These are phyloP conservation scores for Phialophora macrospora DNA, from an alignment of 2,329 filamentous ascomycete species.

Conservation along the genomic window DNA sequence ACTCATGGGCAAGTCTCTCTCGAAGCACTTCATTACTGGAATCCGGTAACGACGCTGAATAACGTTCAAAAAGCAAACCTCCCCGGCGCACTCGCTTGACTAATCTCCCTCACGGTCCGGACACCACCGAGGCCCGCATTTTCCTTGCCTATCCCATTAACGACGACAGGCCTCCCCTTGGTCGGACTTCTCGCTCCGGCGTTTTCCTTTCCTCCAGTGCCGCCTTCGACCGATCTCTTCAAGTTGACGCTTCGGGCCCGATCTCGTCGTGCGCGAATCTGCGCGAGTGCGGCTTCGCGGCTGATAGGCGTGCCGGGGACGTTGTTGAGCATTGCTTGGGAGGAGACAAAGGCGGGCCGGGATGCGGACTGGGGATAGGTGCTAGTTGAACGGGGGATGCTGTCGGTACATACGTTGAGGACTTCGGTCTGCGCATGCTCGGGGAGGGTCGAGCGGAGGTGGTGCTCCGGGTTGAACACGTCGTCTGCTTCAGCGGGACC, in stretches of 20 bases:
- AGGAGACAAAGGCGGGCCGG: constrained; percentile 10
- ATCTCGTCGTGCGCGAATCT: constrained; percentile 55
- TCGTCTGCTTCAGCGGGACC: constrained; percentile 32
- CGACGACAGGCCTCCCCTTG: constrained; percentile 21
- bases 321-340: constrained; percentile 36
- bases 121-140: constrained; percentile 13
- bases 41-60: not conserved
- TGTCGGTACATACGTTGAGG: constrained; percentile 37
- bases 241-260: constrained; percentile 51
- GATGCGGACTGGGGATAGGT: constrained; percentile 7
- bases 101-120: constrained; percentile 28
- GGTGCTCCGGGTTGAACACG: constrained; percentile 16
- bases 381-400: constrained; percentile 10
- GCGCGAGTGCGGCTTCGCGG: constrained; percentile 55
- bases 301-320: constrained; percentile 52
- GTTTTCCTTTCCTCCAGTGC: constrained; percentile 2
- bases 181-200: constrained; percentile 22
- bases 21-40: not conserved
- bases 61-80: constrained; percentile 28
- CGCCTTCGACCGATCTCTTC: constrained; percentile 26
- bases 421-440: constrained; percentile 44
- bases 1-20: not conserved
- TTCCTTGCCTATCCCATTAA: constrained; percentile 25
- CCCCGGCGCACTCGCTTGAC: constrained; percentile 34
- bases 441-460: constrained; percentile 38